Evolutionary conservation across 257 asterid species (phyloP), one percentile per base, ranked within the genome.

Genomic region (Thymus quinquecostatus): DNA sequence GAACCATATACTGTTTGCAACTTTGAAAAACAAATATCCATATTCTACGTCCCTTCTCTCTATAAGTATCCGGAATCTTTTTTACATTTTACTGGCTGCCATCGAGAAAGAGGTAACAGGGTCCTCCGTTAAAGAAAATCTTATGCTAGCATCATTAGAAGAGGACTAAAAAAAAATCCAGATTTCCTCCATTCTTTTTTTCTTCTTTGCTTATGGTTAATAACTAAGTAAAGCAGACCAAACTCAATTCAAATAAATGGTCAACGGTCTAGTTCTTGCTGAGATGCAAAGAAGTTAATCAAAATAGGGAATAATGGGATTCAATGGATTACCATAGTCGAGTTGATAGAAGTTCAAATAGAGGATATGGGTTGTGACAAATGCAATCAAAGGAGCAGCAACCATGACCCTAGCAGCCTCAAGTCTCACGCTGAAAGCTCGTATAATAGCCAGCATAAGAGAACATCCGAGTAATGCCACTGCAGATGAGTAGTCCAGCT

Each of bases 321-420:
- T 28, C 41, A 68, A 57, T 38, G 76, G 41, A 84, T 78, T 82
- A 91, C 96, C 90, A 30, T 84, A 81, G 80, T 88, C 88, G 45
- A 91, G 77, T 8, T 84, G 82, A 56, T 87, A 91, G 59, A 86
- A 82, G 79, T 88, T 91, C 82, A 91, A 68, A 75, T 84, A 91
- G 79, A 91, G 72, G 81, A 91, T 86, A 73, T 91, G 97, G 65
- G 96, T 91, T 10, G 86, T 79, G 75, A 87, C 68, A 44, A 89
- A 87, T 54, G 96, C 96, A 44, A 92, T 51, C 63, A 92, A 51
- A 10, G 96, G 98, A 68, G 98, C 96, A 38, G 96, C 84, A 75
- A 89, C 84, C 96, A 92, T 89, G 83, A 92, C 92, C 86, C 98
- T 84, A 34, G 87, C 83, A 70, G 98, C 98, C 80, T 92, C 98